These are phyloP conservation scores for Silene conica DNA, from an alignment of 148 eudicot genomes.

Conservation along the genomic window DNA sequence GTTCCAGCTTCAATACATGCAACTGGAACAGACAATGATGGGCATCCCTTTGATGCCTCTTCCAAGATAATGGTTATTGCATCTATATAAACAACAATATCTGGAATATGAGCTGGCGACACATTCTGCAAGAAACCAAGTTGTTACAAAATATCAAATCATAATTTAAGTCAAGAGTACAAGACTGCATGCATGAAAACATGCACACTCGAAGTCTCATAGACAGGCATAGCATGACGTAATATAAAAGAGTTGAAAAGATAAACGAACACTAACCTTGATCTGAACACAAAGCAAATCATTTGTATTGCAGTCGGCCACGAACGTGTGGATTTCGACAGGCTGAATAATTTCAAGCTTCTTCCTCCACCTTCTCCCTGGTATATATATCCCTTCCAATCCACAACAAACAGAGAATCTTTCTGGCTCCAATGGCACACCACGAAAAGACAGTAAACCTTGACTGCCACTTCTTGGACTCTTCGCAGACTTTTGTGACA, in stretches of 20 bases:
- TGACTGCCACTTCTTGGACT: conserved; percentile 52
- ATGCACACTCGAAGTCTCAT: not conserved
- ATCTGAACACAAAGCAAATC: conserved; percentile 94
- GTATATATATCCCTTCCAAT: conserved; percentile 85
- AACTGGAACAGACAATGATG: conserved; percentile 63
- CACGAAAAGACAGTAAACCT: conserved; percentile 84
- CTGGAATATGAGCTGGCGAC: conserved; percentile 70
- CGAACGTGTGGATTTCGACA: conserved; percentile 73
- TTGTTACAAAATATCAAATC: not conserved
- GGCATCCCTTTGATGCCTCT: conserved; percentile 76
- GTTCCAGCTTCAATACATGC: conserved; percentile 90
- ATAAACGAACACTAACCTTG: conserved; percentile 44
- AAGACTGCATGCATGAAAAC: too few relatives aligned
- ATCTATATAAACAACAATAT: conserved; percentile 78
- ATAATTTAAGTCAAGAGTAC: not conserved
- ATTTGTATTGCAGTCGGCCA: conserved; percentile 88
- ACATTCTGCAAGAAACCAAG: conserved; percentile 56
- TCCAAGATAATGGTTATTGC: conserved; percentile 79
- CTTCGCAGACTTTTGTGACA: conserved; percentile 51
- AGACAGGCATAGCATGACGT: conserved; percentile 9
- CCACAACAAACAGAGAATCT: conserved; percentile 95
- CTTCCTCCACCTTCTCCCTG: conserved; percentile 94
- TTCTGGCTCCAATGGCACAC: conserved; percentile 81
- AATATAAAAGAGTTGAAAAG: not conserved
- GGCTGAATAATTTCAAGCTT: conserved; percentile 89